Percentiles rank a stretch among this genome's conserved stretches.
Evolutionary conservation across 352 stramenopile species (phyloP).

Genomic region (Chrysophaeum taylorii): DNA sequence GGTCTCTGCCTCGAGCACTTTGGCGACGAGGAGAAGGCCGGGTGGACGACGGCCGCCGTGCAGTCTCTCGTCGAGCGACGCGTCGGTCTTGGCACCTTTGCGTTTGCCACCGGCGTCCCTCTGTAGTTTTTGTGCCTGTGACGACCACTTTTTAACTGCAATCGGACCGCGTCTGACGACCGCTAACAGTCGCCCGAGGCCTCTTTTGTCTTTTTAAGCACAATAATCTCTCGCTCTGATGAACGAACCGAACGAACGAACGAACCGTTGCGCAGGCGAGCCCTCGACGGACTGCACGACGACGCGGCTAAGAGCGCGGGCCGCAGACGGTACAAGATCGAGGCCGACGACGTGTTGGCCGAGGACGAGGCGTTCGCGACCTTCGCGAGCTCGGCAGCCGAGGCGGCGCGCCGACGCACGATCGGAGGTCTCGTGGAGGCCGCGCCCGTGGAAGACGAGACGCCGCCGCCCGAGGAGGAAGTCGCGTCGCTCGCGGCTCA

Average conservation of each 20-base stretch:
- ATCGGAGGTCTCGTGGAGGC: not conserved
- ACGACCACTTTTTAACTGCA: not conserved
- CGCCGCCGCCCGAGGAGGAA: not conserved
- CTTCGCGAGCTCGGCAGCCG: not conserved
- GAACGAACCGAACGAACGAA: too few relatives aligned
- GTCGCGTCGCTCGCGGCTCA: not conserved
- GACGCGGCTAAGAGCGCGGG: not conserved
- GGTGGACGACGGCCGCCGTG: not conserved
- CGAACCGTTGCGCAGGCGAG: not conserved
- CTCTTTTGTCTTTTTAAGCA: too few relatives aligned
- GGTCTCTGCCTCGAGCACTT: not conserved
- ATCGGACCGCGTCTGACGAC: too few relatives aligned
- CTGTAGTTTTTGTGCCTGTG: not conserved
- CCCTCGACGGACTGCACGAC: not conserved
- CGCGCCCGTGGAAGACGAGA: not conserved
- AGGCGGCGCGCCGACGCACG: not conserved
- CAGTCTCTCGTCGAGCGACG: not conserved
- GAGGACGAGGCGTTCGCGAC: not conserved
- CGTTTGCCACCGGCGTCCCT: not conserved
- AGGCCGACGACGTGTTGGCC: not conserved
- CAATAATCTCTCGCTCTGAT: too few relatives aligned
- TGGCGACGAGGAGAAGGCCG: not conserved
- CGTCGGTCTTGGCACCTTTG: constrained; percentile 3
- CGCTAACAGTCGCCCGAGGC: constrained; percentile 4
- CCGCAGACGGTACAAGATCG: not conserved